A percentile compares a stretch with the other conserved stretches of the same genome.
phyloP scores from a whole-genome alignment of 257 asterid species.

The Solanum pinnatisectum region DNA sequence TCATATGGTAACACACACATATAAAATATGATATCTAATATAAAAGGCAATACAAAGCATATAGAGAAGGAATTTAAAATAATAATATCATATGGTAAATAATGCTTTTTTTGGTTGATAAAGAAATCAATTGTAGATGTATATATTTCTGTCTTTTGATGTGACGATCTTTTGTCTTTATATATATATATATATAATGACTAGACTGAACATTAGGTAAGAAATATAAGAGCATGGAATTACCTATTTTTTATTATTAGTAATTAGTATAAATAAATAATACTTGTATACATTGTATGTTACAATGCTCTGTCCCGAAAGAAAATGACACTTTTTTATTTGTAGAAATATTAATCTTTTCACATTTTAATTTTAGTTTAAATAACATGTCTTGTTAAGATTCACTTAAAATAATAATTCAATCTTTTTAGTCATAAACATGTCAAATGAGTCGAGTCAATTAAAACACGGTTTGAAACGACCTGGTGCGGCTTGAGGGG shows the following conservation, averaged over 20 bases:
- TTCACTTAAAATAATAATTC: too few relatives aligned
- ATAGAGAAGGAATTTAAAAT: too few relatives aligned
- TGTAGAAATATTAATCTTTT: too few relatives aligned
- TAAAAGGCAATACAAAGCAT: not conserved
- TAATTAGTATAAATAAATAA: too few relatives aligned
- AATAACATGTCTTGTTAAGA: too few relatives aligned
- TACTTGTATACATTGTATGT: not conserved
- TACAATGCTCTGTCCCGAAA: not conserved
- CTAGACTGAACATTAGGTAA: not conserved
- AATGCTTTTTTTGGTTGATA: not conserved
- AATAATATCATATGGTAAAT: not conserved
- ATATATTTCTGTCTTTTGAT: not conserved
- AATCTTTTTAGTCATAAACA: too few relatives aligned
- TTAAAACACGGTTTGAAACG: too few relatives aligned
- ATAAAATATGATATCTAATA: too few relatives aligned
- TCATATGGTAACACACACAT: too few relatives aligned
- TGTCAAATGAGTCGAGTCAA: too few relatives aligned
- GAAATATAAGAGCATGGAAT: not conserved
- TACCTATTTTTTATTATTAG: not conserved
- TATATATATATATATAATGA: not conserved
- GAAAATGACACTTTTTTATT: not conserved
- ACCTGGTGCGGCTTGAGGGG: too few relatives aligned
- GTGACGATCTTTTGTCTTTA: not conserved
- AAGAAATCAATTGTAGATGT: not conserved
- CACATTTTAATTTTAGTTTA: too few relatives aligned